These are phyloP conservation scores for Fusarium sublunatum DNA, from an alignment of 2,329 filamentous ascomycete species.

Conservation along the genomic window DNA sequence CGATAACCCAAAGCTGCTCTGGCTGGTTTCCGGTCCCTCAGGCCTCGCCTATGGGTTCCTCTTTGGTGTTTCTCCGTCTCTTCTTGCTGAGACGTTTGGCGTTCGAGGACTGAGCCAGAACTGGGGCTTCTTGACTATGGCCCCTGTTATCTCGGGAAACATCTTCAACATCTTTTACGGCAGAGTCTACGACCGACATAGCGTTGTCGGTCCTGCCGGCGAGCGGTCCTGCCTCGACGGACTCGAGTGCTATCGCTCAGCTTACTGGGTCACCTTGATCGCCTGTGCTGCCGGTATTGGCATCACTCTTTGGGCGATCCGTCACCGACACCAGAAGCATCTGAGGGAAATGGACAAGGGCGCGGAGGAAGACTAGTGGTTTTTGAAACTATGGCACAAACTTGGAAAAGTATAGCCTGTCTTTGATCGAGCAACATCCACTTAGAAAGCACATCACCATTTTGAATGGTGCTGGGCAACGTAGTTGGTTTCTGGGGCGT, in stretches of 20 bases:
- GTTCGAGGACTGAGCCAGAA: constrained; percentile 91
- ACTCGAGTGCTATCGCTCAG: constrained; percentile 80
- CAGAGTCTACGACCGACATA: constrained; percentile 82
- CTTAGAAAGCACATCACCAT: not conserved
- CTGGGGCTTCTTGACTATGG: constrained; percentile 94
- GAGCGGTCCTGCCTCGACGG: constrained; percentile 82
- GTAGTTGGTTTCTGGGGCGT: not conserved
- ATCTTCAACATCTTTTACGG: constrained; percentile 95
- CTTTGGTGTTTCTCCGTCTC: constrained; percentile 92
- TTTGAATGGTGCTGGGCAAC: constrained; percentile 16
- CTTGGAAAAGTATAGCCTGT: not conserved
- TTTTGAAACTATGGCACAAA: not conserved
- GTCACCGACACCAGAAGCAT: constrained; percentile 61
- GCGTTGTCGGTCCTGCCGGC: constrained; percentile 73
- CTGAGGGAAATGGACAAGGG: constrained; percentile 54
- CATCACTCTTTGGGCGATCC: constrained; percentile 78
- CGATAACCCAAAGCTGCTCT: constrained; percentile 79
- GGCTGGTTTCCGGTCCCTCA: constrained; percentile 82
- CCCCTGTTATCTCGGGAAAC: constrained; percentile 88
- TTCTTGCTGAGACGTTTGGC: constrained; percentile 91
- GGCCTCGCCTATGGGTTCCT: constrained; percentile 93
- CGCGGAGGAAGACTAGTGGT: constrained; percentile 52
- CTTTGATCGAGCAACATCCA: not conserved
- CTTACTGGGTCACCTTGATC: constrained; percentile 82
- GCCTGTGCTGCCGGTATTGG: constrained; percentile 76